Conservation (phyloP, 2,329 filamentous ascomycete species). For the Claviceps sorghi region DNA sequence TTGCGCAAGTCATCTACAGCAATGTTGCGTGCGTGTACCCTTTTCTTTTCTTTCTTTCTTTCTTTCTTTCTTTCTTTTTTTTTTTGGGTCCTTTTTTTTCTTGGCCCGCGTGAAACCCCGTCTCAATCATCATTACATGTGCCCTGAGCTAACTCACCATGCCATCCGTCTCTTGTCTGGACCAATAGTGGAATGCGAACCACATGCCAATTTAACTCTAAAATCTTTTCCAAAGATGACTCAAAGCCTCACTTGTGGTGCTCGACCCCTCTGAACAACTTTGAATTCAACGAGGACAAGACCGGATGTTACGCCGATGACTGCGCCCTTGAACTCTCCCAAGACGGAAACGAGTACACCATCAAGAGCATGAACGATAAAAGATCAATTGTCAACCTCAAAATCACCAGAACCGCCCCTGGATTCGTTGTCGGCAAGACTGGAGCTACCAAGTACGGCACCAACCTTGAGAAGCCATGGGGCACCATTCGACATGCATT, state of each 20-base stretch:
- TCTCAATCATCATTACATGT: background rate
- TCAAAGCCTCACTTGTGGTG: constrained; percentile 70
- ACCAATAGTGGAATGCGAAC: constrained; percentile 65
- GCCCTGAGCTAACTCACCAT: background rate
- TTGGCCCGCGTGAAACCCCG: background rate
- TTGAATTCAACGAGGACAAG: constrained; percentile 73
- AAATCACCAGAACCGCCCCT: constrained; percentile 58
- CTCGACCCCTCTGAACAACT: constrained; percentile 62
- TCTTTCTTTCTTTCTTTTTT: background rate
- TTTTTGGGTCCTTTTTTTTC: background rate
- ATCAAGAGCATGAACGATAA: constrained; percentile 85
- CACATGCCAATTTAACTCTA: constrained; percentile 87
- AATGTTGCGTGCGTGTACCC: constrained; percentile 64
- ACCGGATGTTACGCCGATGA: constrained; percentile 75
- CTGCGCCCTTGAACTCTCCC: constrained; percentile 70
- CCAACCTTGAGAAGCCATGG: constrained; percentile 76
- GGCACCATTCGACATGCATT: constrained; percentile 84
- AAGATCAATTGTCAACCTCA: constrained; percentile 71
- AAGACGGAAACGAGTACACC: constrained; percentile 66
- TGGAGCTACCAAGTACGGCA: constrained; percentile 74
- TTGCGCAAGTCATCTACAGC: constrained; percentile 92
- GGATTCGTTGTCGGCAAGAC: constrained; percentile 76
- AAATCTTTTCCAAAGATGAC: constrained; percentile 68
- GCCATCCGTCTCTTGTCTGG: background rate
- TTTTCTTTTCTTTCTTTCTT: background rate